Conservation (phyloP, 1,284 basidiomycete species). For the Cutaneotrichosporon curvatum region DNA sequence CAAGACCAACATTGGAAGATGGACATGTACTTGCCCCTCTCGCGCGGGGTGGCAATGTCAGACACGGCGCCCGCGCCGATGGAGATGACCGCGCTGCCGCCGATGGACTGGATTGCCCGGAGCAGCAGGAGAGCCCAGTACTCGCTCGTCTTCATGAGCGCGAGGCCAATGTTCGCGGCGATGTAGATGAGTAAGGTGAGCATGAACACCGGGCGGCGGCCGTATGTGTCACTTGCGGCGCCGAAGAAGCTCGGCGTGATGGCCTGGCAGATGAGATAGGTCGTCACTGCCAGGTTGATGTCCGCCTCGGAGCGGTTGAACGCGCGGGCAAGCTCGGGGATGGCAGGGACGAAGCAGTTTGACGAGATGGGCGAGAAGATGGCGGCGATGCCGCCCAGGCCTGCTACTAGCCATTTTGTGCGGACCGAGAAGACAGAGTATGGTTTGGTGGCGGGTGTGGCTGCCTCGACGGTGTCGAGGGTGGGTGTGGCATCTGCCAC, state of each 20-base stretch:
- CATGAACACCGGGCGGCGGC: conserved; percentile 40
- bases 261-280: conserved; percentile 44
- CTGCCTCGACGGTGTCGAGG: background rate
- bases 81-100: conserved; percentile 40
- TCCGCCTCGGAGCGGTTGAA: conserved; percentile 32
- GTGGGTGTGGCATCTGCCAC: background rate
- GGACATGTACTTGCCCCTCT: conserved; percentile 40
- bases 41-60: conserved; percentile 42
- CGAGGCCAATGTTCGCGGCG: conserved; percentile 40
- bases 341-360: conserved; percentile 17
- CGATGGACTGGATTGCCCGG: conserved; percentile 39
- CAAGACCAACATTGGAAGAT: conserved; percentile 24
- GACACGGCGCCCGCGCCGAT: conserved; percentile 42
- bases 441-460: conserved; percentile 14
- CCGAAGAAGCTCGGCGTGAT: conserved; percentile 44
- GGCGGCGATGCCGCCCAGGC: conserved; percentile 25
- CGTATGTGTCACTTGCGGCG: conserved; percentile 34
- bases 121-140: conserved; percentile 43
- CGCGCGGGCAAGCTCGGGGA: conserved; percentile 29
- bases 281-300: conserved; percentile 42
- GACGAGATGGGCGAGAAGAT: conserved; percentile 27
- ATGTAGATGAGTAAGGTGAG: conserved; percentile 40
- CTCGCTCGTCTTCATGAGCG: conserved; percentile 32
- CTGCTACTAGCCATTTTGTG: conserved; percentile 32
- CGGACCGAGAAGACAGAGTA: conserved; percentile 32